Evolutionary conservation across 2,329 filamentous ascomycete species (phyloP).

Genomic region (Cryphonectria carpinicola): DNA sequence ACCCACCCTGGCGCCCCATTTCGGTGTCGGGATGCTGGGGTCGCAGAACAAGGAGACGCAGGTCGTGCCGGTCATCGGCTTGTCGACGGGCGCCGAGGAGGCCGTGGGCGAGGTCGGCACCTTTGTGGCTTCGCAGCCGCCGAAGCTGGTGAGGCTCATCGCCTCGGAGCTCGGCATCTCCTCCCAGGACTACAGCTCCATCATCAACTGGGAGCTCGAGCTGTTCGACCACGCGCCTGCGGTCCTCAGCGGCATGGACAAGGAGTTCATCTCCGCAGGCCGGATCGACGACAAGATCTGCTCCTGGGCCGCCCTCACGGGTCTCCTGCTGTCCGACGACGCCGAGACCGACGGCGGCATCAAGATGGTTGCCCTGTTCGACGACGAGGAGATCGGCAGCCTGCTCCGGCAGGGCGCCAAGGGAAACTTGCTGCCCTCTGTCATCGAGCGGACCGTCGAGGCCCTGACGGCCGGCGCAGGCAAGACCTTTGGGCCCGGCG

Average conservation of each 20-base stretch:
- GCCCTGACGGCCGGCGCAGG: constrained; percentile 56
- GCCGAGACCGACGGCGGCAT: constrained; percentile 67
- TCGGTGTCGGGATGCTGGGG: constrained; percentile 75
- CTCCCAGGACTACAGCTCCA: constrained; percentile 65
- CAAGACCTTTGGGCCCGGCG: constrained; percentile 56
- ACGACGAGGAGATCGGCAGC: constrained; percentile 95
- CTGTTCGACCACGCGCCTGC: constrained; percentile 91
- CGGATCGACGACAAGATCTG: constrained; percentile 98
- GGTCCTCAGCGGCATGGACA: constrained; percentile 80
- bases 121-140: constrained; percentile 84
- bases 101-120: constrained; percentile 67
- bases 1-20: constrained; percentile 91
- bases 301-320: constrained; percentile 88
- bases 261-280: constrained; percentile 92
- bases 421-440: constrained; percentile 83
- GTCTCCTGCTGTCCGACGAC: constrained; percentile 70
- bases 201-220: constrained; percentile 96
- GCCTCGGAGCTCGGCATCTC: constrained; percentile 73
- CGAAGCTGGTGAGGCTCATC: constrained; percentile 82
- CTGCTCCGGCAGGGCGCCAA: constrained; percentile 86
- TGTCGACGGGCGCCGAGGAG: constrained; percentile 61
- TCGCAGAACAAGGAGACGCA: constrained; percentile 84
- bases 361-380: constrained; percentile 92
- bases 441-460: constrained; percentile 82
- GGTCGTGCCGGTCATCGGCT: constrained; percentile 89